Percentiles rank a stretch among this genome's conserved stretches.
phyloP scores from a whole-genome alignment of 164 flowering plant species.

The Pachysandra terminalis region DNA sequence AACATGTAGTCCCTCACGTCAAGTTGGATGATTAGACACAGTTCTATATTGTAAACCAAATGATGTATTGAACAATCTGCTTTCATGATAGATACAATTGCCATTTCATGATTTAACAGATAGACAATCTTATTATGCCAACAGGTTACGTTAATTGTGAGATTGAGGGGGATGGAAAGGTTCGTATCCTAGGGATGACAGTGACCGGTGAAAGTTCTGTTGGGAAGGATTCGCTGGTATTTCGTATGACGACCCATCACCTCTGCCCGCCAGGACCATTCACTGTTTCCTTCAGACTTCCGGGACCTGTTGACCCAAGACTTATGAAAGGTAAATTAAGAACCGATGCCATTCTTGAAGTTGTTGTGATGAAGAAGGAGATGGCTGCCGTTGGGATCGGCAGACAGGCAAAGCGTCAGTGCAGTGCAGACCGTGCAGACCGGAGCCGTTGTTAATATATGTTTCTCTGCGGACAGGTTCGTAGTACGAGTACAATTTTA shows the following conservation, averaged over 20 bases:
- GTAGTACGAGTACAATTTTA: no score
- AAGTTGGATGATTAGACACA: no score
- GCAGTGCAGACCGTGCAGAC: no score
- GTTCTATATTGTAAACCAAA: no score
- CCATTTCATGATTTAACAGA: neutral
- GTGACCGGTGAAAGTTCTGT: conserved; percentile 33
- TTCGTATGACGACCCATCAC: conserved; percentile 41
- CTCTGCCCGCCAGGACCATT: conserved; percentile 61
- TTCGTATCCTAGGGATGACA: conserved; percentile 40
- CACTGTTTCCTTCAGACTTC: conserved; percentile 41
- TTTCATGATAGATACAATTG: neutral
- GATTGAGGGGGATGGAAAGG: conserved; percentile 50
- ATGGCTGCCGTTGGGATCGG: neutral
- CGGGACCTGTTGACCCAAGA: conserved; percentile 71
- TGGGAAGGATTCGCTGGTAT: conserved; percentile 23
- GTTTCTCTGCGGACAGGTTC: no score
- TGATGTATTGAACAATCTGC: neutral
- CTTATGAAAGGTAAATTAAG: conserved; percentile 37
- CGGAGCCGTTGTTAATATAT: no score
- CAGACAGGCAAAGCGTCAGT: neutral
- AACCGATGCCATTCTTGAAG: conserved; percentile 65
- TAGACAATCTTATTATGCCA: neutral
- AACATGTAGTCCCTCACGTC: no score
- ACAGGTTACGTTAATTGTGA: conserved; percentile 60
- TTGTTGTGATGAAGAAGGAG: conserved; percentile 33